Evolutionary conservation across 495 filamentous ascomycete genomes (phyloP), one percentile per base, ranked within the genome.

Genomic region (Aspergillus mulundensis): DNA sequence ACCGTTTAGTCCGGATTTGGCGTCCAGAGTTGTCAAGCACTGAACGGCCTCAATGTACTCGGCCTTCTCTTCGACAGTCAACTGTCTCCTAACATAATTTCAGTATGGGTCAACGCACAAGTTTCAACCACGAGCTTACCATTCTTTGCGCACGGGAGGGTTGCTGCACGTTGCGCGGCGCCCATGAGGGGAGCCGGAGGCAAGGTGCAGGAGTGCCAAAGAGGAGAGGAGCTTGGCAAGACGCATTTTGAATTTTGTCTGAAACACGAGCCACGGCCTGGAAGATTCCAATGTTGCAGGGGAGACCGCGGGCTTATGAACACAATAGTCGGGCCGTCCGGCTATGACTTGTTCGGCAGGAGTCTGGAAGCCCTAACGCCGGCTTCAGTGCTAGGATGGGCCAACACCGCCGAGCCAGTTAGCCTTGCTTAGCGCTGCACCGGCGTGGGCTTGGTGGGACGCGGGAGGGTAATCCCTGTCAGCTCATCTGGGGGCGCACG

Each of bases 141-240:
- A 64, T 61, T 64, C 62, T 50, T 61, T 64, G 16, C 62, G 62
- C 30, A 59, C 46, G 15, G 58, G 58, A 30, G 58, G 62, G 45
- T 61, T 57, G 7, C 32, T 56, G 47, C 56, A 56, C 23, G 14
- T 49, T 49, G 32, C 44, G 1, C 14, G 38, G 15, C 38, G 5
- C 15, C 38, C n/a, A 40, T 40, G n/a, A 15, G 53, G 44, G 16
- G 36, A 43, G 24, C 42, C 53, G 32, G 32, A 46, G 11, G 44
- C 53, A 32, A 49, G 34, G 8, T 18, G 34, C 7, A 55, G 42
- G 14, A 55, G 43, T 14, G 41, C 43, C 42, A 55, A 41, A 18
- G 53, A 48, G 0, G 32, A 25, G n/a, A 56, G 34, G 34, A 38
- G 2, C 44, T 49, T 49, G 53, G 53, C 44, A 49, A 46, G 21